Evolutionary conservation across 2,329 filamentous ascomycete genomes (phyloP).

Genomic region (Fusarium phyllophilum): DNA sequence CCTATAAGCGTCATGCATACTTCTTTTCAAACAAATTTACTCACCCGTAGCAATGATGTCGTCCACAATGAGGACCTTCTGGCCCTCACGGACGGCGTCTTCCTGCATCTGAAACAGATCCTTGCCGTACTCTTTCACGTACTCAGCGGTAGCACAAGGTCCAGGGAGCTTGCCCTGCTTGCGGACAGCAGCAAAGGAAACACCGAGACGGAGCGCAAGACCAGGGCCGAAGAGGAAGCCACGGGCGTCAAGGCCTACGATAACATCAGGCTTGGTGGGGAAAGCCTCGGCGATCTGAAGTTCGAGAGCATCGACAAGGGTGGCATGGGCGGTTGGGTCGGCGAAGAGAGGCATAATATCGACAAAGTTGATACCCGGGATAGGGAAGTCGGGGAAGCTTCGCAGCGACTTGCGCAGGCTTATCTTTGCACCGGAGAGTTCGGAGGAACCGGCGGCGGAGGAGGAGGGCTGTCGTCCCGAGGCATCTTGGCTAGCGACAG

Average conservation of each 20-base stretch:
- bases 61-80: constrained; percentile 93
- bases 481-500: constrained; percentile 62
- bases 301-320: constrained; percentile 85
- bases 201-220: constrained; percentile 83
- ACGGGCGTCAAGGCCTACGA: constrained; percentile 92
- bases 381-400: constrained; percentile 91
- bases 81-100: constrained; percentile 83
- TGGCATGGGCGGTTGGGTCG: constrained; percentile 75
- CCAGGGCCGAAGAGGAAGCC: constrained; percentile 96
- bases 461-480: constrained; percentile 71
- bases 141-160: constrained; percentile 83
- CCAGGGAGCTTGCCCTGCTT: constrained; percentile 97
- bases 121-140: constrained; percentile 94
- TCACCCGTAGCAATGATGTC: constrained; percentile 98
- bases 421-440: constrained; percentile 76
- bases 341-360: constrained; percentile 98
- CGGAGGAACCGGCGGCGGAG: constrained; percentile 69
- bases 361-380: constrained; percentile 93
- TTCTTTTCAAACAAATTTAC: constrained; percentile 46
- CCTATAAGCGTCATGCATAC: constrained; percentile 1
- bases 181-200: constrained; percentile 90
- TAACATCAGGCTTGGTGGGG: constrained; percentile 79
- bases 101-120: constrained; percentile 97
- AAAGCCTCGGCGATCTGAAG: constrained; percentile 78
- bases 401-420: constrained; percentile 78